Evolutionary conservation across 495 filamentous ascomycete species (phyloP), one percentile per base, ranked within the genome.

Genomic region (Xylaria venustula): DNA sequence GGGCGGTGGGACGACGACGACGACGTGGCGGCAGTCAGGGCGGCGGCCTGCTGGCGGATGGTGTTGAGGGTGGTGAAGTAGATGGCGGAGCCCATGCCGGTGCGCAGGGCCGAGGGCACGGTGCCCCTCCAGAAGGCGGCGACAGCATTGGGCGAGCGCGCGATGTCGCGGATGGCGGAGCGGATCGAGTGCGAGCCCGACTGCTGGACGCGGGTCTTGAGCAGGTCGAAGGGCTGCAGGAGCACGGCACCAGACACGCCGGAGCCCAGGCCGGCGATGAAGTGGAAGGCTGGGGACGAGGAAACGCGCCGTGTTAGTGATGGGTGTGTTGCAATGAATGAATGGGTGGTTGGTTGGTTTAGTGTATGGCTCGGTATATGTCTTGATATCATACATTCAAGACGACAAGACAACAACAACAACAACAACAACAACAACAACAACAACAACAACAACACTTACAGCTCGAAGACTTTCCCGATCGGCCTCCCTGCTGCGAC

Each of bases 181-280:
- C 86, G 73, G 54, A 97, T 84, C 14, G 91, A 87, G 60, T 79
- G 73, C 22, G 72, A 81, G 3, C 83, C 82, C 49, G 84, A 83
- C 72, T 94, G 91, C 68, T 99, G 94, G 57, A 98, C 85, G 46
- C 95, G 91, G 37, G 89, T 98, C 78, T 98, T 98, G 74, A 98
- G 87, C 20, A 98, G 89, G 74, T 98, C 94, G 70, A 93, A 91
- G 26, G 94, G 94, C 76, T 98, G 94, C 52, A 98, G 87, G 65
- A 97, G 86, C 59, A 92, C 85, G 59, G 94, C 91, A 42, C 92
- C 91, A 62, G 89, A 82, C 51, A 95, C 82, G 69, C 94, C 94
- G 0, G 93, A 96, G 67, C 83, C 83, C 37, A 96, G 88, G 60
- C 94, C 95, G 56, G 92, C 94, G 60, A 85, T 75, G 77, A 98